phyloP scores from a whole-genome alignment of 495 filamentous ascomycete genomes.

The Achaetomiella virescens region DNA sequence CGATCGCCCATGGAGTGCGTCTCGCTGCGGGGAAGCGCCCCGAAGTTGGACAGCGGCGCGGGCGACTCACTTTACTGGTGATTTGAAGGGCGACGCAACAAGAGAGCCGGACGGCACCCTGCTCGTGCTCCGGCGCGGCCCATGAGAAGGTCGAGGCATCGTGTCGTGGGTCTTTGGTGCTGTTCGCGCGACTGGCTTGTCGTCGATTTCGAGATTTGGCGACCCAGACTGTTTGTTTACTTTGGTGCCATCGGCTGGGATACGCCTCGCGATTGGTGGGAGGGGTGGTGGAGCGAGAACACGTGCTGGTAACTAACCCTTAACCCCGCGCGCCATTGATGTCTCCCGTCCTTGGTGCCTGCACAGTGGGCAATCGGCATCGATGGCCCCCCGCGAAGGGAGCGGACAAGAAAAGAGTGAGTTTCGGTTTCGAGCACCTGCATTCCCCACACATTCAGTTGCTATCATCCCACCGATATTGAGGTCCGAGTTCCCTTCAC shows the following conservation, averaged over 20 bases:
- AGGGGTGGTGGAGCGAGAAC: not conserved
- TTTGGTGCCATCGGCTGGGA: constrained; percentile 7
- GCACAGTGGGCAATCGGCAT: too few species aligned
- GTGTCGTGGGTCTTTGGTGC: constrained; percentile 23
- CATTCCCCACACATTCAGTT: too few species aligned
- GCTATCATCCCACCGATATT: too few species aligned
- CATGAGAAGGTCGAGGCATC: constrained; percentile 71
- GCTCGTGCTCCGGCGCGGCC: constrained; percentile 47
- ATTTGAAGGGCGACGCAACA: constrained; percentile 52
- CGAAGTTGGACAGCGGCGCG: not conserved
- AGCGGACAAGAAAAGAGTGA: too few species aligned
- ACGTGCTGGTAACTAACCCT: constrained; percentile 8
- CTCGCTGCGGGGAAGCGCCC: not conserved
- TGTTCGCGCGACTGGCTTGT: constrained; percentile 5
- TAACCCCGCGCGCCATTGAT: not conserved
- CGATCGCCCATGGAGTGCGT: not conserved
- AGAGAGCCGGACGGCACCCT: constrained; percentile 42
- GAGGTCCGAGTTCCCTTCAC: too few species aligned
- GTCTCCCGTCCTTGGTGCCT: too few species aligned
- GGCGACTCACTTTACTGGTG: constrained; percentile 59
- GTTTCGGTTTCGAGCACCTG: too few species aligned
- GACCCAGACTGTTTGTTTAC: constrained; percentile 24
- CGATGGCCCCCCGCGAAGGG: too few species aligned
- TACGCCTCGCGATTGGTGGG: constrained; percentile 7
- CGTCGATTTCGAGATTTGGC: constrained; percentile 3